These are phyloP conservation scores for Clavariopsis aquatica DNA, from an alignment of 495 filamentous ascomycete genomes.

Conservation along the genomic window DNA sequence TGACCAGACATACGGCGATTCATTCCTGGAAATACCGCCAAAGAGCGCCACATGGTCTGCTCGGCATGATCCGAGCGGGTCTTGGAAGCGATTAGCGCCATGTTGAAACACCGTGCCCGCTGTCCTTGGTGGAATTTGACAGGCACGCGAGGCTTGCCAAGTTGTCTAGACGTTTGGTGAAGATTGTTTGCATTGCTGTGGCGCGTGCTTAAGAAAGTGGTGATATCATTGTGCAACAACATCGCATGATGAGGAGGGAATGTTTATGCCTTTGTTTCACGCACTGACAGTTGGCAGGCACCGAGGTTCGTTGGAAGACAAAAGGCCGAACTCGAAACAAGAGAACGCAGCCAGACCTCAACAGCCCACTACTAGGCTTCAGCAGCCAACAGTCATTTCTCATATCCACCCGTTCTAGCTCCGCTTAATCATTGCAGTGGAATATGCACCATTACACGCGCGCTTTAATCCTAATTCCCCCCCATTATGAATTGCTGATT, in stretches of 20 bases:
- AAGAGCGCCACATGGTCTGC: background rate
- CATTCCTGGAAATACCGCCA: no score
- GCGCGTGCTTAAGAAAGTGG: background rate
- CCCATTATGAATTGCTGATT: background rate
- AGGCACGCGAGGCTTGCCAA: background rate
- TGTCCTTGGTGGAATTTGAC: background rate
- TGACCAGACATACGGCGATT: no score
- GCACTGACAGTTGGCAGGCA: background rate
- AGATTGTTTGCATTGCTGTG: constrained; percentile 6
- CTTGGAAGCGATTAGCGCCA: background rate
- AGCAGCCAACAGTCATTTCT: background rate
- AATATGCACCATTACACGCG: background rate
- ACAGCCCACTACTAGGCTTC: background rate
- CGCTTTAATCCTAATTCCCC: background rate
- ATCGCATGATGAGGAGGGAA: background rate
- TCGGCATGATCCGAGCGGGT: background rate
- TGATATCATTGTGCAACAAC: background rate
- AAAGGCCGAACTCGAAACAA: background rate
- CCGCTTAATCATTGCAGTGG: background rate
- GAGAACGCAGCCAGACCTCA: background rate
- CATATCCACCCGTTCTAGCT: background rate
- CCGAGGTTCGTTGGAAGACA: background rate
- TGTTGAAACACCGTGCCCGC: background rate
- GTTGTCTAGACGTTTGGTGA: background rate
- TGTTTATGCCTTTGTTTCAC: background rate